A percentile compares a stretch with the other conserved stretches of the same genome.
Conservation (phyloP, 805 yeast species). For the Starmera quercuum region DNA sequence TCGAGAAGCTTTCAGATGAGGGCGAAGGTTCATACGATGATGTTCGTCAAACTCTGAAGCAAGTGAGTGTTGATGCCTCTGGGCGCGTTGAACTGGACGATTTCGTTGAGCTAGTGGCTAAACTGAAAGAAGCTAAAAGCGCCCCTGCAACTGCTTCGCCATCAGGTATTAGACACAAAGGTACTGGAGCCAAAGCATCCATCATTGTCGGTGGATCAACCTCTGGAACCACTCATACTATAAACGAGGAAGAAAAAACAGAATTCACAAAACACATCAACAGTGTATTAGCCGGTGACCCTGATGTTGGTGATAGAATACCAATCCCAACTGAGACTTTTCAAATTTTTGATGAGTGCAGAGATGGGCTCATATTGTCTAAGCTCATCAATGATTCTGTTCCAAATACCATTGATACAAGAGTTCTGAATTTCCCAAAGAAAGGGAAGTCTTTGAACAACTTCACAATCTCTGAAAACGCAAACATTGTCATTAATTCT, state of each 20-base stretch:
- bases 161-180: slow-evolving; percentile 34
- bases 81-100: slow-evolving; percentile 97
- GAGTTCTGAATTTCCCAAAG: slow-evolving; percentile 88
- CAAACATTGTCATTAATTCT: slow-evolving; percentile 94
- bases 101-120: slow-evolving; percentile 77
- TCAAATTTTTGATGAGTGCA: slow-evolving; percentile 93
- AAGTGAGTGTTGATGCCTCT: slow-evolving; percentile 88
- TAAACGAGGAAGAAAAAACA: slow-evolving; percentile 92
- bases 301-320: slow-evolving; percentile 72
- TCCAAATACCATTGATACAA: slow-evolving; percentile 96
- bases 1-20: slow-evolving; percentile 69
- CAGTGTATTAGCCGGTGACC: slow-evolving; percentile 82
- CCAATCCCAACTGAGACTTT: slow-evolving; percentile 93
- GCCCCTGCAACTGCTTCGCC: slow-evolving; percentile 19
- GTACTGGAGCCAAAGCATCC: slow-evolving; percentile 55
- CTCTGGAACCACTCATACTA: slow-evolving; percentile 93
- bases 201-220: slow-evolving; percentile 80
- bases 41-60: slow-evolving; percentile 88
- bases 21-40: slow-evolving; percentile 86
- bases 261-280: slow-evolving; percentile 97
- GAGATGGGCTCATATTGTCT: slow-evolving; percentile 89
- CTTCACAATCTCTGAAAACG: slow-evolving; percentile 94
- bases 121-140: slow-evolving; percentile 50
- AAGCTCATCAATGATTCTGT: slow-evolving; percentile 95
- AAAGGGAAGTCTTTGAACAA: slow-evolving; percentile 76